Evolutionary conservation across 1,139 yeast species (phyloP), one percentile per base, ranked within the genome.

Genomic region (Magnusiomyces paraingens): DNA sequence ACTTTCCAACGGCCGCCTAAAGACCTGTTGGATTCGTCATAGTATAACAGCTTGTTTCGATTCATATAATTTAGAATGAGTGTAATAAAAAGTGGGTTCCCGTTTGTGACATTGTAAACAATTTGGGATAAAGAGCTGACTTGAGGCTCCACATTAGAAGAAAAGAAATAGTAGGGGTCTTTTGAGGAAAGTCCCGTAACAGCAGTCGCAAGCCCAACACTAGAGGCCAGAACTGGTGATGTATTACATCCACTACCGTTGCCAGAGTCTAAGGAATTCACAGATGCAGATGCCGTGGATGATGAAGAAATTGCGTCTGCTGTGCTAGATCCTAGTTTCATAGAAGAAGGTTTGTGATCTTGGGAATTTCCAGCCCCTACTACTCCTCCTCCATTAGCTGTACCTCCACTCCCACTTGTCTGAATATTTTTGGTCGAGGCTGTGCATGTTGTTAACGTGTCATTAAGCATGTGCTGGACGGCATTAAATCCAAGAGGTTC

Each of bases 21-120:
- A 14, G 56, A 47, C 29, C 65, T 51, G 39, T 57, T 61, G 18
- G 57, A 57, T 26, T 59, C 55, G 48, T 62, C 64, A 26, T 58
- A 59, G 47, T 62, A 62, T 44, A 64, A 61, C 42, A 58, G 58
- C 26, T 61, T 60, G 22, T 62, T 62, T 43, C 58, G 57, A 44
- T 59, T 57, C 43, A 66, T 57, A 36, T 61, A 62, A 14, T 63
- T 56, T 18, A 64, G 57, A 41, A 64, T 53, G 17, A 63, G 50
- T 4, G 58, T 51, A 14, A 65, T 60, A 50, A 64, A 60, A 11
- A 69, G 56, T 6, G 71, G 67, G 49, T 67, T 68, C 1, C 73
- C 73, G 12, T 61, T 58, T 0, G 69, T 62, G 36, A 61, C 61
- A 1, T 59, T 57, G 57, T 61, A 62, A 1, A 68, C 57, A 3